phyloP scores from a whole-genome alignment of 495 filamentous ascomycete species.

The Bacidia rubella region DNA sequence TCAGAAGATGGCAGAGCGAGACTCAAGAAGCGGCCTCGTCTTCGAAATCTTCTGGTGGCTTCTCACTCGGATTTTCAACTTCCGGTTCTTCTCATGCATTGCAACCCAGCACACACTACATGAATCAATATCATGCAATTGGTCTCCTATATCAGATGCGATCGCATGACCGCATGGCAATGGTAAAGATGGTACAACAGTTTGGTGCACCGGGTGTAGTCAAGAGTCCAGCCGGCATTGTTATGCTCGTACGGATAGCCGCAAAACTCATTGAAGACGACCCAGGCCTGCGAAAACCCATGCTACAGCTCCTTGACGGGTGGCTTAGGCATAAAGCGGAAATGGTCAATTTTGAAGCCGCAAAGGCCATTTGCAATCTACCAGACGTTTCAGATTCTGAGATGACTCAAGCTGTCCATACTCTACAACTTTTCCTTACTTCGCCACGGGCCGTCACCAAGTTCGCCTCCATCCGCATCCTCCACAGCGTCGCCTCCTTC shows the following conservation, averaged over 20 bases:
- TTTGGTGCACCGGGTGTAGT: slow-evolving; percentile 82
- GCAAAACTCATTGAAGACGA: slow-evolving; percentile 95
- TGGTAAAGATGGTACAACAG: slow-evolving; percentile 99
- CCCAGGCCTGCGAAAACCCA: slow-evolving; percentile 70
- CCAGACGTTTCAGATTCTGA: slow-evolving; percentile 85
- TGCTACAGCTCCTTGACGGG: slow-evolving; percentile 89
- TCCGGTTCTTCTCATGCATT: slow-evolving; percentile 51
- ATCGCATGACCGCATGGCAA: slow-evolving; percentile 88
- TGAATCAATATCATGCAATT: slow-evolving; percentile 98
- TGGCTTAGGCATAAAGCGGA: slow-evolving; percentile 98
- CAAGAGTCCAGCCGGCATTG: slow-evolving; percentile 84
- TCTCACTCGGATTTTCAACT: slow-evolving; percentile 76
- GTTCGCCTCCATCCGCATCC: slow-evolving; percentile 92
- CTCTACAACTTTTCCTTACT: slow-evolving; percentile 90
- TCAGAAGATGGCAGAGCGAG: slow-evolving; percentile 96
- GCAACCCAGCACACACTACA: slow-evolving; percentile 64
- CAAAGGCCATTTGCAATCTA: slow-evolving; percentile 93
- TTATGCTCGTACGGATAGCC: slow-evolving; percentile 84
- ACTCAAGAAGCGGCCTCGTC: slow-evolving; percentile 92
- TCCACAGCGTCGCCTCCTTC: slow-evolving; percentile 90
- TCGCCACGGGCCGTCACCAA: slow-evolving; percentile 96
- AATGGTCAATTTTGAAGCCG: slow-evolving; percentile 99
- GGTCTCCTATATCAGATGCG: slow-evolving; percentile 97
- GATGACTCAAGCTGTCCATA: slow-evolving; percentile 82
- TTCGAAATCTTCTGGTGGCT: slow-evolving; percentile 73